Evolutionary conservation across 1,284 basidiomycete genomes (phyloP).

Genomic region (Cryptococcus neoformans): DNA sequence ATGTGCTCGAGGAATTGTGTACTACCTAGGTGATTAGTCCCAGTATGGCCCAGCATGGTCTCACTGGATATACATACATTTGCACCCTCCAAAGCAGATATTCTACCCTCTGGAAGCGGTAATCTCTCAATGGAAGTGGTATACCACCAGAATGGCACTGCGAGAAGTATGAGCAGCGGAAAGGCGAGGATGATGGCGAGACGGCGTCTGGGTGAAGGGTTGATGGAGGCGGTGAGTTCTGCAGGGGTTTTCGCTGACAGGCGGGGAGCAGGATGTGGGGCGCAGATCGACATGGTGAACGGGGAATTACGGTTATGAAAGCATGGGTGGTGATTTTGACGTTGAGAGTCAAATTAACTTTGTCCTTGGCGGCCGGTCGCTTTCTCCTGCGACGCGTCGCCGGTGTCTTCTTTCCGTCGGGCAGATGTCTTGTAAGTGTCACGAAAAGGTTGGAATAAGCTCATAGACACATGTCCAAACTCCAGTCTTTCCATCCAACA

Average conservation of each 20-base stretch:
- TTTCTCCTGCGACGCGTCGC: too few species aligned
- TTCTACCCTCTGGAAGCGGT: conserved; percentile 63
- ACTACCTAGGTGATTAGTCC: not conserved
- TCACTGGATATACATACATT: not conserved
- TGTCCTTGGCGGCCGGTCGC: too few species aligned
- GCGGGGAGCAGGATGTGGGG: not conserved
- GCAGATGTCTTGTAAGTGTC: too few species aligned
- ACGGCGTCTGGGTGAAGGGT: conserved; percentile 23
- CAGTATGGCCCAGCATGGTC: too few species aligned
- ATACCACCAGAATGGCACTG: conserved; percentile 82
- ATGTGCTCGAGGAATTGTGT: conserved; percentile 14
- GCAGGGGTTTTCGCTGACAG: conserved; percentile 2
- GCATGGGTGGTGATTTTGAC: too few species aligned
- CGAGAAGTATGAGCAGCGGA: conserved; percentile 67
- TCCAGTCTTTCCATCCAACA: too few species aligned
- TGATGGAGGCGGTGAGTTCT: conserved; percentile 21
- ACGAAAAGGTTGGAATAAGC: too few species aligned
- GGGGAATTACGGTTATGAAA: too few species aligned
- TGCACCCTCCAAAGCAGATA: conserved; percentile 49
- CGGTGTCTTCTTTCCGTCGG: too few species aligned
- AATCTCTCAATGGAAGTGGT: conserved; percentile 81
- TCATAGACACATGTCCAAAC: too few species aligned
- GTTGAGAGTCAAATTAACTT: too few species aligned
- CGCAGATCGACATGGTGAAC: not conserved
- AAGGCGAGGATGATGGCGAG: conserved; percentile 59